Evolutionary conservation across 148 eudicot genomes (phyloP).

Genomic region (Gaultheria prostrata): DNA sequence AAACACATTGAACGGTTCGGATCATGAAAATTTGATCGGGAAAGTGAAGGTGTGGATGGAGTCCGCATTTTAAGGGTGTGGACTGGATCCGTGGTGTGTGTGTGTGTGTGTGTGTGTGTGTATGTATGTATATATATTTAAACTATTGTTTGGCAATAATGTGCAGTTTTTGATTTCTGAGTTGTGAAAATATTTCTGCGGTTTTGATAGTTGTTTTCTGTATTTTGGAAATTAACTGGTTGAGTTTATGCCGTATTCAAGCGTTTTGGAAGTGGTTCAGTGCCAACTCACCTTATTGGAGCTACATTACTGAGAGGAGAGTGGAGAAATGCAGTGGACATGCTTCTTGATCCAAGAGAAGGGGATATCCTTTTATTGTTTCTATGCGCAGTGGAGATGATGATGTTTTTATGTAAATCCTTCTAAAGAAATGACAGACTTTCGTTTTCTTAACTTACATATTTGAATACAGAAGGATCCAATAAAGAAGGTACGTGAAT

Average conservation of each 20-base stretch:
- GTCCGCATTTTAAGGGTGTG: no score
- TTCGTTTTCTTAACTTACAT: constrained; percentile 45
- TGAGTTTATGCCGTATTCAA: constrained; percentile 28
- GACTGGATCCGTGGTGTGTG: no score
- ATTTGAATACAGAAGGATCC: constrained; percentile 68
- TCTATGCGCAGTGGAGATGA: constrained; percentile 13
- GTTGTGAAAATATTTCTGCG: not conserved
- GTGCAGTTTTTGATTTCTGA: not conserved
- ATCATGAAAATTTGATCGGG: no score
- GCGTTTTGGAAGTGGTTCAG: constrained; percentile 96
- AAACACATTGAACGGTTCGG: no score
- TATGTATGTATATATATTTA: not conserved
- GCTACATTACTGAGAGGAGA: constrained; percentile 87
- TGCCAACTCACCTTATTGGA: constrained; percentile 90
- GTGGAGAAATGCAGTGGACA: constrained; percentile 68
- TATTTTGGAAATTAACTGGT: not conserved
- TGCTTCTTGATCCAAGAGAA: constrained; percentile 97
- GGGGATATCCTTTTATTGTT: constrained; percentile 82
- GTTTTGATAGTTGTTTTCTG: not conserved
- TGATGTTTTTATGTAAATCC: constrained; percentile 3
- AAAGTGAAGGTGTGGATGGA: no score
- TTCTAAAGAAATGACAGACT: not conserved
- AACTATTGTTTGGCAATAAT: not conserved
- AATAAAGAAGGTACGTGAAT: constrained; percentile 64
- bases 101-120: no score